Evolutionary conservation across 305 asterid genomes (phyloP).

Genomic region (Plantago lanceolata): DNA sequence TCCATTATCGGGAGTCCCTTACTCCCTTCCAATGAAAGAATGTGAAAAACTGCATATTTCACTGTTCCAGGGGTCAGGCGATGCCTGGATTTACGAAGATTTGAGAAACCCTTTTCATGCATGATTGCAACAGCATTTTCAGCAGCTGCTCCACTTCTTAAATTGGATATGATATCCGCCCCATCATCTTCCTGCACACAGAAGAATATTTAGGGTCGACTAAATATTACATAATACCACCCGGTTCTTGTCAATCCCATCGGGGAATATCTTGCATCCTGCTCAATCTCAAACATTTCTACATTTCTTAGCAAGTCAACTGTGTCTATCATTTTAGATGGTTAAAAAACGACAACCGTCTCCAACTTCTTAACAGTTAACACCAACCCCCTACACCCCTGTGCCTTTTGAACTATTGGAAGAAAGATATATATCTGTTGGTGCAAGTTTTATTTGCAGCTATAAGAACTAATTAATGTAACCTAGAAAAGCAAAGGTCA

Average conservation of each 20-base stretch:
- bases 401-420: too few relatives aligned
- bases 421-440: too few relatives aligned
- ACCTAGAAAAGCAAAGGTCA: too few relatives aligned
- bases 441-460: too few relatives aligned
- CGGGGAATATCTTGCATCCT: not conserved
- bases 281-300: not conserved
- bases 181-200: not conserved
- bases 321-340: not conserved
- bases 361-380: too few relatives aligned
- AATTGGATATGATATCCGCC: conserved; percentile 50
- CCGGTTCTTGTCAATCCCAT: not conserved
- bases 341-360: not conserved
- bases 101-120: conserved; percentile 80
- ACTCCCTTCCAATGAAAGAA: conserved; percentile 86
- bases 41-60: conserved; percentile 82
- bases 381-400: too few relatives aligned
- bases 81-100: conserved; percentile 73
- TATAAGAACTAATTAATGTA: too few relatives aligned
- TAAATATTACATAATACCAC: too few relatives aligned
- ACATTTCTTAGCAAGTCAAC: not conserved
- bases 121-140: conserved; percentile 76
- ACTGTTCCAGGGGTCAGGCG: conserved; percentile 93
- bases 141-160: conserved; percentile 88
- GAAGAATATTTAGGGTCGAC: too few relatives aligned
- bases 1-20: conserved; percentile 76